Evolutionary conservation across 2,329 filamentous ascomycete species (phyloP).

Genomic region (Calycina marina): DNA sequence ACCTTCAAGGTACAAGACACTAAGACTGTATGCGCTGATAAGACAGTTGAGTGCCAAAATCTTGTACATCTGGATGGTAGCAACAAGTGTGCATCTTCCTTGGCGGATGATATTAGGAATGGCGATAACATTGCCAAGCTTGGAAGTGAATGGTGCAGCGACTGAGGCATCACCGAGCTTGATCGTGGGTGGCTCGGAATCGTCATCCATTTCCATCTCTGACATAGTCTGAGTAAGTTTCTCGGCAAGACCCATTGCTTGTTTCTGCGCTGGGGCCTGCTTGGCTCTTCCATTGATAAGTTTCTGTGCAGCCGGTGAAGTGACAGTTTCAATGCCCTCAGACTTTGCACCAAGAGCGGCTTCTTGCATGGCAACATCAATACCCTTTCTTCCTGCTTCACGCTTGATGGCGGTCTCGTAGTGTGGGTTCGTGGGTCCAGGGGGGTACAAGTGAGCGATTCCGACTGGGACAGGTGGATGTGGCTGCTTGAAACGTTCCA

Average conservation of each 20-base stretch:
- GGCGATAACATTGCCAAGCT: conserved; percentile 90
- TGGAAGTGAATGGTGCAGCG: conserved; percentile 93
- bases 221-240: conserved; percentile 78
- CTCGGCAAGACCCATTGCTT: conserved; percentile 68
- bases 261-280: conserved; percentile 51
- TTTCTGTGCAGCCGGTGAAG: conserved; percentile 49
- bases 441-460: conserved; percentile 89
- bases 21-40: conserved; percentile 93
- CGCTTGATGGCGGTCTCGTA: conserved; percentile 83
- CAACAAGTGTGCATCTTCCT: conserved; percentile 91
- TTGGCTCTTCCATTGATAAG: conserved; percentile 41
- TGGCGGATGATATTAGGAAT: conserved; percentile 98
- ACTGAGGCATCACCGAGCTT: conserved; percentile 97
- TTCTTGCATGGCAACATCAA: conserved; percentile 36
- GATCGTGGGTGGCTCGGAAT: conserved; percentile 81
- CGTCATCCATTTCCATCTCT: conserved; percentile 65
- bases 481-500: conserved; percentile 91
- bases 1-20: conserved; percentile 89
- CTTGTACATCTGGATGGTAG: conserved; percentile 99
- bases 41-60: conserved; percentile 95
- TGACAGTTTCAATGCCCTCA: conserved; percentile 46
- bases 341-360: conserved; percentile 35
- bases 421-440: conserved; percentile 82
- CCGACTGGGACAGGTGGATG: conserved; percentile 78
- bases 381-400: conserved; percentile 67